Evolutionary conservation across 2,329 filamentous ascomycete genomes (phyloP).

Genomic region (Gremmenia infestans): DNA sequence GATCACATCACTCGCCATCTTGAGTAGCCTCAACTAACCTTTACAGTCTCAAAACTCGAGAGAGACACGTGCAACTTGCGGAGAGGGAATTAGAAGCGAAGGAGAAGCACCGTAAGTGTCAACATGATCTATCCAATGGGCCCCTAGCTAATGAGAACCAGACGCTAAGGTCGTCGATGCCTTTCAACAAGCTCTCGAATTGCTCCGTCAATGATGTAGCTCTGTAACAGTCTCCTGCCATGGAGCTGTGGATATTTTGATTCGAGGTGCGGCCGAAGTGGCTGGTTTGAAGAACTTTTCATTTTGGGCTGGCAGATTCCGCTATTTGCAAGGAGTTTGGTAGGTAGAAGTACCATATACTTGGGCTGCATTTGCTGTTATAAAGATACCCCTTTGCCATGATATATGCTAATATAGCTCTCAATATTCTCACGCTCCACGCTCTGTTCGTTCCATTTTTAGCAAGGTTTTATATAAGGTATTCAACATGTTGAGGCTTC

Average conservation of each 20-base stretch:
- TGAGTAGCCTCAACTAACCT: constrained; percentile 8
- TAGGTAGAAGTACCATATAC: not conserved
- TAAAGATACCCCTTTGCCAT: not conserved
- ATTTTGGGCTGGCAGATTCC: not conserved
- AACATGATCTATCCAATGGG: no score
- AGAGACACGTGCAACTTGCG: constrained; percentile 67
- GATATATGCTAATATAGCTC: no score
- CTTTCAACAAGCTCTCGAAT: constrained; percentile 55
- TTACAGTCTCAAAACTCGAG: constrained; percentile 69
- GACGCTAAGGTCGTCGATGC: constrained; percentile 54
- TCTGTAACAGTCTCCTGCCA: no score
- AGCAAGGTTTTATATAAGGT: no score
- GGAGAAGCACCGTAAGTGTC: constrained; percentile 70
- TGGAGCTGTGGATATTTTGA: no score
- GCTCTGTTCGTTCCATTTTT: no score
- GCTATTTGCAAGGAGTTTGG: constrained; percentile 2
- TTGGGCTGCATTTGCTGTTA: constrained; percentile 5
- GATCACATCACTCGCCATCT: not conserved
- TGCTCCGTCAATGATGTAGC: constrained; percentile 3
- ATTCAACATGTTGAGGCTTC: no score
- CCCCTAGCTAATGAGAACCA: constrained; percentile 23
- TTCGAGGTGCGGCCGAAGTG: not conserved
- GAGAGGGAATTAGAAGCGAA: constrained; percentile 69
- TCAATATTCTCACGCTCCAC: no score
- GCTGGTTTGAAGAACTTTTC: not conserved